Evolutionary conservation across 2,329 filamentous ascomycete species (phyloP).

Genomic region (Tympanopsis confertula): DNA sequence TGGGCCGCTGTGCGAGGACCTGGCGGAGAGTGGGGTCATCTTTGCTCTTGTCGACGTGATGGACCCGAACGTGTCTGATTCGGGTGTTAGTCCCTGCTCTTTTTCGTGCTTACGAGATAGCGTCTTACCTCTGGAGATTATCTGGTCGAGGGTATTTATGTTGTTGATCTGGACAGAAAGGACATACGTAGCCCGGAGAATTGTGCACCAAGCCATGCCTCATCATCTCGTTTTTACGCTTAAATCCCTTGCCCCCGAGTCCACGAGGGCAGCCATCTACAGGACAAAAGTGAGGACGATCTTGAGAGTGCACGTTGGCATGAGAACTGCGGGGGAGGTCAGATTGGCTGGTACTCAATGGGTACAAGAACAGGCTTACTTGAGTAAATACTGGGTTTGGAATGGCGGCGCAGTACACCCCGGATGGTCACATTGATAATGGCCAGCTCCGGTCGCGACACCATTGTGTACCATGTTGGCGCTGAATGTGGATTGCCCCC

Average conservation of each 20-base stretch:
- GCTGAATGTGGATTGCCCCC: constrained; percentile 12
- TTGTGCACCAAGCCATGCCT: constrained; percentile 78
- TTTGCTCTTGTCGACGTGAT: constrained; percentile 81
- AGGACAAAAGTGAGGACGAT: constrained; percentile 53
- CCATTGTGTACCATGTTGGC: no score
- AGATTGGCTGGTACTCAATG: not conserved
- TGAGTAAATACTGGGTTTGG: constrained; percentile 53
- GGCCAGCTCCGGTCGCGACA: constrained; percentile 9
- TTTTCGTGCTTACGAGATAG: not conserved
- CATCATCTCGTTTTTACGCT: constrained; percentile 65
- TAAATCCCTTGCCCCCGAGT: constrained; percentile 57
- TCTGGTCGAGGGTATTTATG: constrained; percentile 92
- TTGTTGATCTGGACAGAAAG: constrained; percentile 86
- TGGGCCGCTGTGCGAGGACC: constrained; percentile 73
- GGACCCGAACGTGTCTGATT: constrained; percentile 75
- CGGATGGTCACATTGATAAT: constrained; percentile 39
- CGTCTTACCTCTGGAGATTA: constrained; percentile 73
- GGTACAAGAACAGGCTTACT: constrained; percentile 29
- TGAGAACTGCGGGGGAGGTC: constrained; percentile 54
- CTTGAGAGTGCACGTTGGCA: constrained; percentile 58
- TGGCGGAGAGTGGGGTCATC: constrained; percentile 73
- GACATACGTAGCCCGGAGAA: constrained; percentile 89
- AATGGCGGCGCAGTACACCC: constrained; percentile 47
- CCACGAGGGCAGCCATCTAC: constrained; percentile 50
- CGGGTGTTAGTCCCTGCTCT: constrained; percentile 11